Conservation (phyloP, 2,329 filamentous ascomycete genomes). For the Hymenoscyphus salicellus region DNA sequence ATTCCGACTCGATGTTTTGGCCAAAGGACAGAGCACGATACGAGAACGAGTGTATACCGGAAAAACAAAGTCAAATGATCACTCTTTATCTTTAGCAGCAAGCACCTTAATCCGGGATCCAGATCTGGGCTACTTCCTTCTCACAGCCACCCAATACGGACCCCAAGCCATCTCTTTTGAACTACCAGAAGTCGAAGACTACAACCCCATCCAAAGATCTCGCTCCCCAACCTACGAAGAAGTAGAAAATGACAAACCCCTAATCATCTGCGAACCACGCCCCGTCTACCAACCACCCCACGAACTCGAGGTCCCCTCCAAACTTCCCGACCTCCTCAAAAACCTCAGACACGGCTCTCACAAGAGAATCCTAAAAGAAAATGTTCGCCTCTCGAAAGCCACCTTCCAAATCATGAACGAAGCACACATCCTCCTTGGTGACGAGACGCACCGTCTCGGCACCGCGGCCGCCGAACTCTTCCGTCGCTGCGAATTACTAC, state of each 20-base stretch:
- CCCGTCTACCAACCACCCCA: conserved; percentile 63
- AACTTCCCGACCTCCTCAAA: conserved; percentile 55
- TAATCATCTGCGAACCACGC: conserved; percentile 60
- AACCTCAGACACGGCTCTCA: conserved; percentile 57
- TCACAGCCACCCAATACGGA: conserved; percentile 57
- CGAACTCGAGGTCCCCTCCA: conserved; percentile 55
- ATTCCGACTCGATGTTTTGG: conserved; percentile 59
- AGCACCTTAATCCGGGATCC: conserved; percentile 55
- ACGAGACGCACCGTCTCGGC: conserved; percentile 67
- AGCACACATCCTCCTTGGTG: conserved; percentile 66
- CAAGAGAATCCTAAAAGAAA: conserved; percentile 61
- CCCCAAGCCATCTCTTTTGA: conserved; percentile 60
- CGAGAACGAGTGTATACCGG: conserved; percentile 55
- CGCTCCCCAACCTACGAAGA: conserved; percentile 45
- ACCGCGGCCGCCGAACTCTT: conserved; percentile 71
- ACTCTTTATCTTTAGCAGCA: conserved; percentile 49
- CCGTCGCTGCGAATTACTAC: conserved; percentile 64
- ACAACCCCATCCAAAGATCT: conserved; percentile 39
- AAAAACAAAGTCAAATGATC: conserved; percentile 45
- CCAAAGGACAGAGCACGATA: conserved; percentile 54
- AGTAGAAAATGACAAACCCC: conserved; percentile 42
- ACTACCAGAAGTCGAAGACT: conserved; percentile 51
- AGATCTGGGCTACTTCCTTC: conserved; percentile 61
- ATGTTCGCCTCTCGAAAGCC: conserved; percentile 66
- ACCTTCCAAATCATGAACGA: conserved; percentile 71